Percentiles rank a stretch among this genome's conserved stretches.
Conservation (phyloP, 106 monocot species). For the Dendrobium nobile region DNA sequence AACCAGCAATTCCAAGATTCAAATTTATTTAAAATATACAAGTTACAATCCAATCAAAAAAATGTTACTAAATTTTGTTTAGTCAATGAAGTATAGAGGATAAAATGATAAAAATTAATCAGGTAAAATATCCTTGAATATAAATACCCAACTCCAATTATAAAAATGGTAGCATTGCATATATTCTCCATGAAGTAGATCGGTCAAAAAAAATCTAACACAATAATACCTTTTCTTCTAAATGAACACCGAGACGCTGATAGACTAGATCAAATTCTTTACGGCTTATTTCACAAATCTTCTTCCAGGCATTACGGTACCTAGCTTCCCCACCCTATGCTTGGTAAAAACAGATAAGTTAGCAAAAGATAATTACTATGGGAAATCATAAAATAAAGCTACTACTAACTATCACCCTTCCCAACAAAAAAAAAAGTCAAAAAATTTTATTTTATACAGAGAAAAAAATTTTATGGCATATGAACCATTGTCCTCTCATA, state of each 20-base stretch:
- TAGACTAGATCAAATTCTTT: conserved; percentile 51
- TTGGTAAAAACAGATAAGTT: conserved; percentile 1
- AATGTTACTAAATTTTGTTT: neutral
- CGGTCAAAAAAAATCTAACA: neutral
- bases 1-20: neutral
- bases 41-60: neutral
- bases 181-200: neutral
- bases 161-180: too few species aligned
- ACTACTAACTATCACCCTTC: neutral
- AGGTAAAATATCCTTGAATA: neutral
- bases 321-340: conserved; percentile 35
- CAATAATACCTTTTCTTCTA: conserved; percentile 50
- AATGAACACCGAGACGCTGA: conserved; percentile 40
- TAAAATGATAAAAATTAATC: neutral
- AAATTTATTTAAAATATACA: neutral
- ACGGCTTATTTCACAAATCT: conserved; percentile 66
- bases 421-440: neutral
- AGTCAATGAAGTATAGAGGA: neutral
- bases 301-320: conserved; percentile 53
- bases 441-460: neutral
- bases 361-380: neutral
- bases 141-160: neutral
- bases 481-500: neutral
- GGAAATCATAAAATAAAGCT: neutral
- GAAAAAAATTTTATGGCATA: neutral